phyloP scores from a whole-genome alignment of 306 rosid species.

The Acacia crassicarpa region DNA sequence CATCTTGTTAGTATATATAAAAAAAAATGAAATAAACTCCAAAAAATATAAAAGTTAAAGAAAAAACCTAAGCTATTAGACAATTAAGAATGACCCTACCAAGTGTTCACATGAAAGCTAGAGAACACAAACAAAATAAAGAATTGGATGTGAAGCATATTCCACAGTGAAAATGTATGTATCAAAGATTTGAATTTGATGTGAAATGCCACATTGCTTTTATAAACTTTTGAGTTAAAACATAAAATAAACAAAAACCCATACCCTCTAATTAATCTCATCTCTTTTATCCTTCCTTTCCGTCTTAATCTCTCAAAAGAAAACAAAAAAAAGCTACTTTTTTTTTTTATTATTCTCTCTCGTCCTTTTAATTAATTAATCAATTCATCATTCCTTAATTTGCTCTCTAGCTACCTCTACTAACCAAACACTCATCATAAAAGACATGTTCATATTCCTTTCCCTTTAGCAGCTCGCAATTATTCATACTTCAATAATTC shows the following conservation, averaged over 20 bases:
- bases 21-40: background rate
- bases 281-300: conserved; percentile 19
- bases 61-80: background rate
- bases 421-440: conserved; percentile 23
- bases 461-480: conserved; percentile 9
- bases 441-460: conserved; percentile 11
- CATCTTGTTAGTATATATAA: background rate
- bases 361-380: background rate
- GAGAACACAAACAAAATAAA: background rate
- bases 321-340: conserved; percentile 26
- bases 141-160: background rate
- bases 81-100: background rate
- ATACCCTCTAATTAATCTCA: conserved; percentile 1
- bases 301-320: conserved; percentile 24
- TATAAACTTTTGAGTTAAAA: conserved; percentile 25
- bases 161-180: background rate
- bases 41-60: no score
- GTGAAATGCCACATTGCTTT: background rate
- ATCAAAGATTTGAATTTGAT: background rate
- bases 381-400: conserved; percentile 15
- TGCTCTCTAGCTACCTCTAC: background rate
- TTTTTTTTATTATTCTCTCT: background rate
- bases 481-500: background rate
- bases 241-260: background rate
- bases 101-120: background rate